Conservation (phyloP, 306 rosid genomes). For the Quercus alba region DNA sequence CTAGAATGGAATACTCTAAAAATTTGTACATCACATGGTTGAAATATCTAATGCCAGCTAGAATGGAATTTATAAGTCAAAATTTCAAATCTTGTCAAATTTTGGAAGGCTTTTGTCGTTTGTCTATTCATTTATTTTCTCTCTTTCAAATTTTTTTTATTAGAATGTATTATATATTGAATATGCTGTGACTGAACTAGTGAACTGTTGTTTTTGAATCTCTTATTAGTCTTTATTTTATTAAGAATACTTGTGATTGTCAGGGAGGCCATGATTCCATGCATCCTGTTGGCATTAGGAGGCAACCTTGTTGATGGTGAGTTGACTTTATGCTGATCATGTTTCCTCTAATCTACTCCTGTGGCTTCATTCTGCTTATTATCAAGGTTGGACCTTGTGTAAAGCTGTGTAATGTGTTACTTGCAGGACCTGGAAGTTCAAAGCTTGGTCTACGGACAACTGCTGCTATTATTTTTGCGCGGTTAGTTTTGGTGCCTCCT, state of each 20-base stretch:
- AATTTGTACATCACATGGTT: neutral
- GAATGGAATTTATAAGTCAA: neutral
- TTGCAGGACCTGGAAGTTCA: conserved; percentile 96
- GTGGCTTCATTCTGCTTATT: neutral
- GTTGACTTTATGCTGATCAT: conserved; percentile 18
- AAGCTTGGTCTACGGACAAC: conserved; percentile 89
- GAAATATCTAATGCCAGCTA: neutral
- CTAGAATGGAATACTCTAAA: neutral
- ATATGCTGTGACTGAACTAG: neutral
- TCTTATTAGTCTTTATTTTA: neutral
- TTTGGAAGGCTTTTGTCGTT: neutral
- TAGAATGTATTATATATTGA: neutral
- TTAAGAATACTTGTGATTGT: conserved; percentile 32
- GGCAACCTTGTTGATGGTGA: conserved; percentile 95
- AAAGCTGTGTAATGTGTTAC: conserved; percentile 9
- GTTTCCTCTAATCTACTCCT: neutral
- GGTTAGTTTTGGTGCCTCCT: conserved; percentile 89
- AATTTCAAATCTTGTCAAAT: neutral
- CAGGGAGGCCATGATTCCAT: conserved; percentile 99
- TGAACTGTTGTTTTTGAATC: neutral
- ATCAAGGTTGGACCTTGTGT: neutral
- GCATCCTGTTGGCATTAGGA: conserved; percentile 95
- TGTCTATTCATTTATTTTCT: neutral
- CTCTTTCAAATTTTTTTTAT: neutral
- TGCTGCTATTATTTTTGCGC: conserved; percentile 69